phyloP scores from a whole-genome alignment of 164 flowering plant species.

The Vitis amurensis region DNA sequence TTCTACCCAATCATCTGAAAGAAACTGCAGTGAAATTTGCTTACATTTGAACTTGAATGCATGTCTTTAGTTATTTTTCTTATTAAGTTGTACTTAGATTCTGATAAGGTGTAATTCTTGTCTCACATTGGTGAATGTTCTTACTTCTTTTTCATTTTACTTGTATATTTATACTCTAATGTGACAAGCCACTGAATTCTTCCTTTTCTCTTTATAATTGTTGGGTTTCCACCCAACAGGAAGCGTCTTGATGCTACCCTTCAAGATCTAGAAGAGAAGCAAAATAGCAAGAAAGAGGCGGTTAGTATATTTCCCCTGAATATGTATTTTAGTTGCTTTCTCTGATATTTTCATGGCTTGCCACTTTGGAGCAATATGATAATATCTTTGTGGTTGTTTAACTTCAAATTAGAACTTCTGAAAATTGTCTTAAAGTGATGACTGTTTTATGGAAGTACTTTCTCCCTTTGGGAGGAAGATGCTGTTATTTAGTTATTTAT shows the following conservation, averaged over 20 bases:
- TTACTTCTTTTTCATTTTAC: background rate
- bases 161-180: background rate
- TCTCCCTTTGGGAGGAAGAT: too few species aligned
- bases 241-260: constrained; percentile 88
- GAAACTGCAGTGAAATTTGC: too few species aligned
- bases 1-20: too few species aligned
- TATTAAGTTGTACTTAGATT: too few species aligned
- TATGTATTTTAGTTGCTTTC: background rate
- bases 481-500: too few species aligned
- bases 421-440: background rate
- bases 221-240: constrained; percentile 33
- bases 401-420: too few species aligned
- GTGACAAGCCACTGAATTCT: background rate
- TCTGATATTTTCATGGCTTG: background rate
- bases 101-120: background rate
- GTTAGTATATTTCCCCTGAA: constrained; percentile 36
- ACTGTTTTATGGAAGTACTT: background rate
- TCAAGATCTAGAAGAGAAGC: constrained; percentile 90
- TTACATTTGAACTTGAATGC: too few species aligned
- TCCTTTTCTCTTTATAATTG: background rate
- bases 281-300: constrained; percentile 84
- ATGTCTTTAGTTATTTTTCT: background rate
- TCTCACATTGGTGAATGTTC: background rate
- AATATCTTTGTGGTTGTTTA: too few species aligned
- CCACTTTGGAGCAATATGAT: background rate